A percentile compares a stretch with the other conserved stretches of the same genome.
Conservation (phyloP, 2,329 filamentous ascomycete species). For the Trichophyton mentagrophytes region DNA sequence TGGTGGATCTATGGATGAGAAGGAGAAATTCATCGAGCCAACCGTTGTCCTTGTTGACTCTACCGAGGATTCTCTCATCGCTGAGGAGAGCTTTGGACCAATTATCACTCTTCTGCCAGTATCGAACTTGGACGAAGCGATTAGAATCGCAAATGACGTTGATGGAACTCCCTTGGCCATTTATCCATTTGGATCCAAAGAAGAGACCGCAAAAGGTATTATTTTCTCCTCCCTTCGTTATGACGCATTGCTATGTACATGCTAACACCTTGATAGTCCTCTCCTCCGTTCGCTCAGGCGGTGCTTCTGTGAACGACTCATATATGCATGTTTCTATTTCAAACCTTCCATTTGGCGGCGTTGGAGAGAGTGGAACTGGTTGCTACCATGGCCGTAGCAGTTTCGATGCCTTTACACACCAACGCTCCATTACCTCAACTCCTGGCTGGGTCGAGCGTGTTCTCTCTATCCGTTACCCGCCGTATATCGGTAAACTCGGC, state of each 20-base stretch:
- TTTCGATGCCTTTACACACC: conserved; percentile 52
- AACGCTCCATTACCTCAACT: conserved; percentile 45
- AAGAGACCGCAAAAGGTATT: conserved; percentile 60
- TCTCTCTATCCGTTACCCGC: conserved; percentile 47
- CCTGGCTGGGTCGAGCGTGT: conserved; percentile 49
- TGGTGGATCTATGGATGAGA: conserved; percentile 71
- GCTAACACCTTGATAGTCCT: conserved; percentile 38
- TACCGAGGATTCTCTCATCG: conserved; percentile 62
- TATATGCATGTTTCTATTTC: conserved; percentile 59
- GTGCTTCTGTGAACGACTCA: conserved; percentile 45
- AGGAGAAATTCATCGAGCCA: conserved; percentile 73
- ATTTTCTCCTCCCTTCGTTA: neutral
- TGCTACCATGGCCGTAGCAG: conserved; percentile 63
- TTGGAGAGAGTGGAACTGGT: conserved; percentile 65
- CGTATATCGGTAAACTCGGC: conserved; percentile 45
- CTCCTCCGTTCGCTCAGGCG: conserved; percentile 51
- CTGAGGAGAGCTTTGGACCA: conserved; percentile 85
- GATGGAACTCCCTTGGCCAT: conserved; percentile 73
- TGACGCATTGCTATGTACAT: neutral
- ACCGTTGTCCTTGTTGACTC: conserved; percentile 79
- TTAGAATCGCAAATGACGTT: conserved; percentile 65
- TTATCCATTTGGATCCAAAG: conserved; percentile 72
- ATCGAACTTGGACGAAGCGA: conserved; percentile 70
- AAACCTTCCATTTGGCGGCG: conserved; percentile 67
- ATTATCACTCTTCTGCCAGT: conserved; percentile 71